Evolutionary conservation across 176 grass and related monocot genomes (phyloP), one percentile per base, ranked within the genome.

Genomic region (Phoenix roebelenii): DNA sequence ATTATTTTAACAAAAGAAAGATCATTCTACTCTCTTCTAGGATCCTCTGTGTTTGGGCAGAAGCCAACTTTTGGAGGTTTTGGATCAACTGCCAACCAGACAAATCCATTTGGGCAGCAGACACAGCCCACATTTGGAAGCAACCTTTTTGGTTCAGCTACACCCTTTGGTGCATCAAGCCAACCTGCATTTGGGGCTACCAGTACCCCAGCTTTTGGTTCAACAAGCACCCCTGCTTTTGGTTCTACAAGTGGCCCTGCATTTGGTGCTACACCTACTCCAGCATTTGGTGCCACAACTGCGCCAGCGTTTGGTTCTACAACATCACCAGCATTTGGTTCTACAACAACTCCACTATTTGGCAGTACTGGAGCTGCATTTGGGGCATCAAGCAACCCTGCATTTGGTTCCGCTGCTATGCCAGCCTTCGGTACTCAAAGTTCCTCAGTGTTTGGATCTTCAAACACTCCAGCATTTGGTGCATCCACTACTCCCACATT

Each of bases 1-100:
- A 44, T 44, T 44, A 3, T 44, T 44, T 44, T 44, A 44, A 44
- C 35, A 44, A 44, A 44, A 44, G 35, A 44, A 44, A 44, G 35
- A 12, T 44, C 35, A 44, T 44, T 44, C 35, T 44, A 44, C 35
- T 44, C 26, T 58, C 52, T 70, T 78, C 57, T 39, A 89, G 86
- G 82, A 66, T 87, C 70, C 53, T 72, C 90, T 77, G 74, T 85
- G 30, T 97, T 97, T 52, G 92, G 92, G 59, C 92, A 97, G 58
- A 90, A 88, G 73, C 84, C 81, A 57, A 72, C 74, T 63, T 97
- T 96, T 52, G 83, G 91, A 12, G 75, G 54, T 17, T 96, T 96
- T 72, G 86, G 83, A 44, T 85, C 92, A 52, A 85, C 87, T 54
- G 69, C 87, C 69, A 75, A 69, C 54, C 92, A 88, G 63, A 78